These are phyloP conservation scores for Thermothielavioides terrestris DNA, from an alignment of 495 filamentous ascomycete species.

Conservation along the genomic window DNA sequence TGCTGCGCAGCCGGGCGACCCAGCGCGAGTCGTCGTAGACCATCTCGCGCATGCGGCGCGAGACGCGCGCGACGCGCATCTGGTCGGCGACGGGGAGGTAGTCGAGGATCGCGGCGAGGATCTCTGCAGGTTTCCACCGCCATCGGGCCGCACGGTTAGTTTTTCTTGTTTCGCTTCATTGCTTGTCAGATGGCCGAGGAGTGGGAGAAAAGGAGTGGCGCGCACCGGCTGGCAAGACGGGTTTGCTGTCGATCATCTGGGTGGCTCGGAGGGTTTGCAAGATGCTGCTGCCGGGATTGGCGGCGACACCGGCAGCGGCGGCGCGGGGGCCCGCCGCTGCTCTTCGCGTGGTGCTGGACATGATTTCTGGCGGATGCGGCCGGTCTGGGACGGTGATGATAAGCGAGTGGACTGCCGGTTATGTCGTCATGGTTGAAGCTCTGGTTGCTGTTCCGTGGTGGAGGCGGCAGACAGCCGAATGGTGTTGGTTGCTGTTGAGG, in stretches of 20 bases:
- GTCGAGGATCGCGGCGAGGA: conserved; percentile 80
- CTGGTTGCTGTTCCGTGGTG: not conserved
- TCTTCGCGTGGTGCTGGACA: conserved; percentile 5
- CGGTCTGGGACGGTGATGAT: not conserved
- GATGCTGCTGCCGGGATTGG: conserved; percentile 44
- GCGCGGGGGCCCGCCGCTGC: not conserved
- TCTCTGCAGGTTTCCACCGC: conserved; percentile 68
- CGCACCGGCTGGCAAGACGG: conserved; percentile 71
- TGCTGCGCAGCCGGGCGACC: conserved; percentile 71
- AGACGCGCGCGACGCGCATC: conserved; percentile 77
- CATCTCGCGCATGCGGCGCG: conserved; percentile 90
- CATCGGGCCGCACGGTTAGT: not conserved
- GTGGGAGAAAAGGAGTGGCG: not conserved
- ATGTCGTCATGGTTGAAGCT: not conserved
- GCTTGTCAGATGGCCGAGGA: not conserved
- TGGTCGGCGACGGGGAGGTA: conserved; percentile 78
- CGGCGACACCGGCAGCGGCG: too few species aligned
- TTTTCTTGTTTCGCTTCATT: not conserved
- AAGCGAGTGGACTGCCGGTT: not conserved
- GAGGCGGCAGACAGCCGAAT: not conserved
- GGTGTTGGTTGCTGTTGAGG: too few species aligned
- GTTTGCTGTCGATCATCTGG: conserved; percentile 64
- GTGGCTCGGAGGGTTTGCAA: conserved; percentile 66
- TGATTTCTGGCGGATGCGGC: too few species aligned
- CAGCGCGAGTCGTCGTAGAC: conserved; percentile 97